Percentiles rank a stretch among this genome's conserved stretches.
Conservation (phyloP, 1,284 basidiomycete genomes). For the Spongispora temasekensis region DNA sequence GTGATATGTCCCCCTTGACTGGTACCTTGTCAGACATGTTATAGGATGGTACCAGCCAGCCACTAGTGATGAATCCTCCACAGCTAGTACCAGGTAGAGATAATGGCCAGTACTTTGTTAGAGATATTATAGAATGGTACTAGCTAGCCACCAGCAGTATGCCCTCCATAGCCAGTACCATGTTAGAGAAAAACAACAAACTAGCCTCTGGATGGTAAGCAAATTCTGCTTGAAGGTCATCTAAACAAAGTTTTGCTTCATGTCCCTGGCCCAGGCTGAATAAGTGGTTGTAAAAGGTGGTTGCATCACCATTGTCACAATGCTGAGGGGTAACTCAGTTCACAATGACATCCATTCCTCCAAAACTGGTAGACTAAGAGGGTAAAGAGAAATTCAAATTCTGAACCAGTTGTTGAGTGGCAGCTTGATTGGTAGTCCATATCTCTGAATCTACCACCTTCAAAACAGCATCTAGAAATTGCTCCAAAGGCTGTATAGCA, state of each 20-base stretch:
- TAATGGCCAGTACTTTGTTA: no score
- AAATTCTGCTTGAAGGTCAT: background rate
- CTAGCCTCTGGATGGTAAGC: no score
- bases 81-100: no score
- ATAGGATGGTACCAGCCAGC: no score
- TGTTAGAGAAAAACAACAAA: no score
- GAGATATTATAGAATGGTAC: no score
- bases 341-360: background rate
- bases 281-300: background rate
- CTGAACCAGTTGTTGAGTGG: background rate
- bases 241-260: background rate
- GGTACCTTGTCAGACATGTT: no score
- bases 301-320: background rate
- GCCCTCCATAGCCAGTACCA: no score
- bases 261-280: background rate
- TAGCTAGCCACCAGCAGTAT: no score
- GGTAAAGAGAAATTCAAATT: background rate
- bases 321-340: background rate
- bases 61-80: no score
- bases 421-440: background rate
- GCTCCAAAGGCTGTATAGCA: background rate
- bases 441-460: background rate
- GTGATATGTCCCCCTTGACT: no score
- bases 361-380: background rate
- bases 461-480: background rate